Percentiles rank a stretch among this genome's conserved stretches.
Conservation (phyloP, 129 eudicot species). For the Rutidosis leptorrhynchoides region DNA sequence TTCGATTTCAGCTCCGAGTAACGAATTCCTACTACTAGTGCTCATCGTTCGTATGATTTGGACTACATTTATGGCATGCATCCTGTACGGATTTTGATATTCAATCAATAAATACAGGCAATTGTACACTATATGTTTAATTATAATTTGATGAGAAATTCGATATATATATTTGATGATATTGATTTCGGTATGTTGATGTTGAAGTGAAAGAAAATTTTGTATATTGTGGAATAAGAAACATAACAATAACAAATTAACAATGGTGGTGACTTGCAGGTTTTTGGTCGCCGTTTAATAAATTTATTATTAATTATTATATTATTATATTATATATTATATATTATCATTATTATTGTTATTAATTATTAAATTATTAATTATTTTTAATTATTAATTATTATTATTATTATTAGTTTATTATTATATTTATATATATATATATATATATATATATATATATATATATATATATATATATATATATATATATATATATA, state of each 20-base stretch:
- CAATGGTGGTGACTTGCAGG: conserved; percentile 18
- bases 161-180: neutral
- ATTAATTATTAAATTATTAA: too few relatives aligned
- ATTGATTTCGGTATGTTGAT: neutral
- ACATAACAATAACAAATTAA: too few relatives aligned
- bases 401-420: too few relatives aligned
- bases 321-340: too few relatives aligned
- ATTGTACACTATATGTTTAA: conserved; percentile 6
- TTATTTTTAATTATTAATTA: too few relatives aligned
- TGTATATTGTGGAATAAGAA: neutral
- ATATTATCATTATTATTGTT: too few relatives aligned
- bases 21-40: conserved; percentile 22
- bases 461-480: too few relatives aligned
- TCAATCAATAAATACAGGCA: neutral
- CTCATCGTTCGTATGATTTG: conserved; percentile 43
- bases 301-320: neutral
- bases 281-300: neutral
- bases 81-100: conserved; percentile 19
- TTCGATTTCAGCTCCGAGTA: conserved; percentile 49
- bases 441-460: too few relatives aligned
- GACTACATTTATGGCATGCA: conserved; percentile 47
- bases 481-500: too few relatives aligned
- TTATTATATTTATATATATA: too few relatives aligned
- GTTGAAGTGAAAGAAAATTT: neutral
- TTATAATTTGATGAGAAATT: neutral